Percentiles rank a stretch among this genome's conserved stretches.
Evolutionary conservation across 306 rosid species (phyloP).

Genomic region (Vigna angularis): DNA sequence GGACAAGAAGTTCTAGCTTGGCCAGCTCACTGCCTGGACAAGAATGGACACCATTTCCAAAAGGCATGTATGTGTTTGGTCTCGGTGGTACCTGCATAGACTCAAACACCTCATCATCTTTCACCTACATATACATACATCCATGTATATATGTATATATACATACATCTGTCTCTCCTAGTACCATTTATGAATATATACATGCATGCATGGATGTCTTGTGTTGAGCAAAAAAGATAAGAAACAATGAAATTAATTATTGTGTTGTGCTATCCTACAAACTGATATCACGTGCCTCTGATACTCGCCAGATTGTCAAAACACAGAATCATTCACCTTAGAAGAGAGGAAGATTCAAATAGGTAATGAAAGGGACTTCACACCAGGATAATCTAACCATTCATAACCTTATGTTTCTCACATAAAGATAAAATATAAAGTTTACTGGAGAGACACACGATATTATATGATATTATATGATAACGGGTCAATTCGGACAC

Average conservation of each 20-base stretch:
- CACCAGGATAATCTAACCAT: conserved; percentile 43
- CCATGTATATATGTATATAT: too few species aligned
- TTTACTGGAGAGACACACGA: too few species aligned
- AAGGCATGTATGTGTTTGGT: conserved; percentile 92
- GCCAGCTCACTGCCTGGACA: conserved; percentile 99
- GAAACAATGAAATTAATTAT: background rate
- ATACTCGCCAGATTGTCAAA: conserved; percentile 45
- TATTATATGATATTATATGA: too few species aligned
- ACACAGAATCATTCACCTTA: conserved; percentile 18
- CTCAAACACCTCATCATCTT: too few species aligned
- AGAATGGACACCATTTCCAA: conserved; percentile 94
- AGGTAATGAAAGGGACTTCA: conserved; percentile 62
- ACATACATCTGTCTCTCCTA: background rate
- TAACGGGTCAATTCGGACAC: too few species aligned
- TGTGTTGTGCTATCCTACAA: conserved; percentile 47
- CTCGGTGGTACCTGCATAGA: conserved; percentile 73
- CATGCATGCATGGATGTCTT: background rate
- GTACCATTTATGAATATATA: background rate
- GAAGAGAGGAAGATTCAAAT: conserved; percentile 48
- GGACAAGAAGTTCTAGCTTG: conserved; percentile 84
- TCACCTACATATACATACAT: background rate
- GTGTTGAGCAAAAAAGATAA: background rate
- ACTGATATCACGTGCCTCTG: conserved; percentile 62
- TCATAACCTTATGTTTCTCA: conserved; percentile 59
- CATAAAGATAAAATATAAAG: conserved; percentile 45